A percentile compares a stretch with the other conserved stretches of the same genome.
phyloP scores from a whole-genome alignment of 2,329 filamentous ascomycete species.

The Fusarium hostae region DNA sequence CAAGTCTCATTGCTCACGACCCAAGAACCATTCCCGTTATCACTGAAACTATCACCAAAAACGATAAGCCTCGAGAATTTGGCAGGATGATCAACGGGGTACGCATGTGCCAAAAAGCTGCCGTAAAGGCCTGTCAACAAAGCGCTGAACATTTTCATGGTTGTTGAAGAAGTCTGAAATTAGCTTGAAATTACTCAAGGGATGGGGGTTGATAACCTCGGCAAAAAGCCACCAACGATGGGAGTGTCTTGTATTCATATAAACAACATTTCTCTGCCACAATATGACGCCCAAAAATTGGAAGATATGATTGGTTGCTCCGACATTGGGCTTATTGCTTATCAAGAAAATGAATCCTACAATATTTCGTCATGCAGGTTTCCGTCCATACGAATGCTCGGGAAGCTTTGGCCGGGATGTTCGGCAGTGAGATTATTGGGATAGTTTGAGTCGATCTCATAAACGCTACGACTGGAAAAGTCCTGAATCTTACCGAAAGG shows the following conservation, averaged over 20 bases:
- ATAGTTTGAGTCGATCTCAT: neutral
- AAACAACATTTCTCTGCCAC: neutral
- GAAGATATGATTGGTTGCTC: neutral
- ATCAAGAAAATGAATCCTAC: neutral
- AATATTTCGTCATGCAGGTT: neutral
- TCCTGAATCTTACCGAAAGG: no score
- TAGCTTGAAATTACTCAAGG: neutral
- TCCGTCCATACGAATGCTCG: neutral
- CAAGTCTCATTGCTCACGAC: constrained; percentile 28
- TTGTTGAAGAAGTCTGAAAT: neutral
- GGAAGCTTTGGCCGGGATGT: neutral
- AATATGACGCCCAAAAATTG: neutral
- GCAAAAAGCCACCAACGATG: constrained; percentile 5
- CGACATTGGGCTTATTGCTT: neutral
- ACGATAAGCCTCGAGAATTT: constrained; percentile 13
- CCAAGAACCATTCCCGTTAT: constrained; percentile 34
- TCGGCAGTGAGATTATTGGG: neutral
- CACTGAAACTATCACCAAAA: constrained; percentile 36
- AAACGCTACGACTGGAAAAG: neutral
- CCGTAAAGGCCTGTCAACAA: neutral
- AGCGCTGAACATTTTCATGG: neutral
- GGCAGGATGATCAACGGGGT: neutral
- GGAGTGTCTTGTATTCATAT: constrained; percentile 17
- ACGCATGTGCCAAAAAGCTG: neutral
- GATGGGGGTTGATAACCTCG: constrained; percentile 5